Base-by-base conservation (phyloP, 1,284 basidiomycete species). In the Phlebopus sp. region DNA sequence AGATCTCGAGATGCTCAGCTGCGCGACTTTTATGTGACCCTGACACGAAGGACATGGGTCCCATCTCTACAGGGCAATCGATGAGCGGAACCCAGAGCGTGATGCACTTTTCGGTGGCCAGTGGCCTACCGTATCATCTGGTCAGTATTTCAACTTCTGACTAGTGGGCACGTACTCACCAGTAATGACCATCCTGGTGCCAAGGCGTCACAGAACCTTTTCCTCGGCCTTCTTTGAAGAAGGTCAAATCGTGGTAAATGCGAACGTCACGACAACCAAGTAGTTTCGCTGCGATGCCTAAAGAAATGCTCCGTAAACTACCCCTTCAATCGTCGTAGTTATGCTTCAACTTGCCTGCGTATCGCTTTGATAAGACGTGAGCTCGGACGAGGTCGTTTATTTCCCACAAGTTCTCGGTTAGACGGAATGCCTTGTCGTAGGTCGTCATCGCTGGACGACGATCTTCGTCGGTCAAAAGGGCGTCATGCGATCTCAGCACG, bases 361-460 rank as follows among this genome's bases (percentile, higher is more conserved):
- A 43, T 21, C 42, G 42, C 31, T 46, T 34, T 13, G 29, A 46
- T 17, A 46, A 27, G 37, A 46, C 45, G 23, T 46, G 45, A 13
- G 37, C 45, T 9, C 37, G 45, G 6, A 46, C 45, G 37, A 38
- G 21, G 23, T 46, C 29, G 37, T 46, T 46, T 7, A 46, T 35
- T 35, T 46, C 45, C 45, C 45, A 46, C 13, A 46, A 27, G 13
- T 46, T 46, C 23, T 46, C 37, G n/a, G 45, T 46, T 1, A 40
- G 29, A 27, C 45, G 45, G 45, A 46, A 46, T 27, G 45, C 45
- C 37, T 46, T 35, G 18, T 46, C 29, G 45, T 39, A 46, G 45
- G 37, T 31, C 21, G 37, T 39, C 19, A 39, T 7, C 23, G 37
- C 37, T 5, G 37, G 37, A 15, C 23, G 37, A 27, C 37, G 37